Conservation (phyloP, 331 rosid genomes). For the Acacia pycnantha region DNA sequence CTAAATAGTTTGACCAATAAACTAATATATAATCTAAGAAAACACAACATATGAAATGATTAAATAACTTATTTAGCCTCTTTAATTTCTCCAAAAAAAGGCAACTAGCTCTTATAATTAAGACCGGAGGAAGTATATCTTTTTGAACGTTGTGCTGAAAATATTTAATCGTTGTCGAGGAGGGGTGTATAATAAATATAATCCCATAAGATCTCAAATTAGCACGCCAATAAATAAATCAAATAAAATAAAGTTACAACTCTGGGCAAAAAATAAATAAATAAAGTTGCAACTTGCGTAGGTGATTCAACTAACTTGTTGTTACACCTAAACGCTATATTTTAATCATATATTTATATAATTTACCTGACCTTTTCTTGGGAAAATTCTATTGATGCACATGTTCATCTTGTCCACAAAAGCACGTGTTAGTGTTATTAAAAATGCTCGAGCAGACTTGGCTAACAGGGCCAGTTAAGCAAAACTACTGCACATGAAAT, state of each 20-base stretch:
- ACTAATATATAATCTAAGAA: too few species aligned
- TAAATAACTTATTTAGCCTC: too few species aligned
- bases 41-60: too few species aligned
- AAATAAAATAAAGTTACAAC: background rate
- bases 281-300: background rate
- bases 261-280: too few species aligned
- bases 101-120: too few species aligned
- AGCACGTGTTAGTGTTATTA: background rate
- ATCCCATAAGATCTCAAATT: background rate
- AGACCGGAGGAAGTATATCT: too few species aligned
- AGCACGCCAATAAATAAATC: background rate
- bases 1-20: too few species aligned
- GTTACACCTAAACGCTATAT: background rate
- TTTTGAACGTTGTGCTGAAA: too few species aligned
- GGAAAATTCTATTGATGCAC: background rate
- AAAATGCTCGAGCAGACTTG: background rate
- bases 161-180: background rate
- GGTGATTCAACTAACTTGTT: background rate
- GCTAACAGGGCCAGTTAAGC: background rate
- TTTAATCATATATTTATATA: background rate
- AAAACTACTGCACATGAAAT: background rate
- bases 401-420: background rate
- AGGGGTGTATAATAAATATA: too few species aligned
- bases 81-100: too few species aligned
- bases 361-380: background rate